A percentile compares a stretch with the other conserved stretches of the same genome.
Evolutionary conservation across 176 grass and related monocot genomes (phyloP).

Genomic region (Carex cristatella): DNA sequence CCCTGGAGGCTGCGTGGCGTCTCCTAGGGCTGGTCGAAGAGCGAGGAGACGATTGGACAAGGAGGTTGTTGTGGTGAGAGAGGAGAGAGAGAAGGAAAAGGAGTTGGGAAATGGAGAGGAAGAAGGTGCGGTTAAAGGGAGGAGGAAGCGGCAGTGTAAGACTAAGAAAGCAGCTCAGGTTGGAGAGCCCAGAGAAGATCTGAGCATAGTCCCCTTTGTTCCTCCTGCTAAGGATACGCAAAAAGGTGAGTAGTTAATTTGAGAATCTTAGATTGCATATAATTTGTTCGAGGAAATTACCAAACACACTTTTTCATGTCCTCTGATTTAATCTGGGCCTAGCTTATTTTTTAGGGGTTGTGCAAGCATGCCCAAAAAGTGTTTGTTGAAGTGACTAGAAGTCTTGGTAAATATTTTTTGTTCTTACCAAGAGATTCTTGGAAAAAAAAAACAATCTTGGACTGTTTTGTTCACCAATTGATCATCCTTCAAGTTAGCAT

Average conservation of each 20-base stretch:
- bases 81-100: conserved; percentile 46
- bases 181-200: conserved; percentile 24
- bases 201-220: conserved; percentile 35
- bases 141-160: conserved; percentile 11
- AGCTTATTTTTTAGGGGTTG: neutral
- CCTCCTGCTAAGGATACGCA: conserved; percentile 8
- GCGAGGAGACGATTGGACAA: conserved; percentile 73
- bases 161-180: conserved; percentile 18
- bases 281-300: conserved; percentile 4
- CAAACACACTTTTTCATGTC: neutral
- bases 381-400: neutral
- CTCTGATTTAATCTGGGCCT: neutral
- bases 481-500: neutral
- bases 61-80: conserved; percentile 21
- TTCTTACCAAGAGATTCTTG: neutral
- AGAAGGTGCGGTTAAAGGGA: conserved; percentile 31
- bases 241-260: conserved; percentile 24
- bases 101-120: conserved; percentile 45
- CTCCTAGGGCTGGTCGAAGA: conserved; percentile 52
- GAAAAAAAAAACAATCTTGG: neutral
- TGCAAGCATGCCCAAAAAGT: neutral
- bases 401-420: neutral
- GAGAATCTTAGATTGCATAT: neutral
- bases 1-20: conserved; percentile 26
- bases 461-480: neutral